phyloP scores from a whole-genome alignment of 83 land plant species.

The Picea abies region DNA sequence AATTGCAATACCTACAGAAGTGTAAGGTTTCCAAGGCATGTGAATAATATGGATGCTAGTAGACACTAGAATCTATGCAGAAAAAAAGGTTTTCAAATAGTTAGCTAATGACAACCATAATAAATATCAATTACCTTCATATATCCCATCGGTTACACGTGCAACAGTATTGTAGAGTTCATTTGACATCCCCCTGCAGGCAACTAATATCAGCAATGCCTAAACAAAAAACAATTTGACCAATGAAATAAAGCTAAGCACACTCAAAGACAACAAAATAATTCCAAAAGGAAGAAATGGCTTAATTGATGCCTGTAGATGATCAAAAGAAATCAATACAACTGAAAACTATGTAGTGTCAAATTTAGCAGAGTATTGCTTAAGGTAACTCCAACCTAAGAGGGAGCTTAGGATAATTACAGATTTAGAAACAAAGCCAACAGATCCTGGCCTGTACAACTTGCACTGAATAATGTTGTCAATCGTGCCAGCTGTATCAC shows the following conservation, averaged over 20 bases:
- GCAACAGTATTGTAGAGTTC: constrained; percentile 94
- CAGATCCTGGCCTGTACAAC: too few species aligned
- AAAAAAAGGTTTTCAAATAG: not conserved
- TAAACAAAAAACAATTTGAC: not conserved
- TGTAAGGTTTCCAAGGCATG: not conserved
- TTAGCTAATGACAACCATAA: not conserved
- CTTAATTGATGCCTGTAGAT: constrained; percentile 32
- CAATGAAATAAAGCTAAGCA: not conserved
- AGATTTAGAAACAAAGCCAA: too few species aligned
- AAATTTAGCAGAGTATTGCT: constrained; percentile 56
- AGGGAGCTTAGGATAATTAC: too few species aligned
- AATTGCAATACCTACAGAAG: constrained; percentile 80
- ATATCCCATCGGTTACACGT: constrained; percentile 96
- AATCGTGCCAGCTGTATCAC: constrained; percentile 9
- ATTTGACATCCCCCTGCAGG: constrained; percentile 98
- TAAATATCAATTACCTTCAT: constrained; percentile 62
- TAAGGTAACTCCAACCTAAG: constrained; percentile 35
- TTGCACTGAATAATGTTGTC: too few species aligned
- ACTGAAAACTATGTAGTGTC: too few species aligned
- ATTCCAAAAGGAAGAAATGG: constrained; percentile 30
- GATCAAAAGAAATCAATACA: too few species aligned
- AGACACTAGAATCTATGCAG: too few species aligned
- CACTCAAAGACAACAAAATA: not conserved
- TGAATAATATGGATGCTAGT: not conserved
- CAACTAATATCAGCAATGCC: not conserved